Base-by-base conservation (phyloP, 805 yeast genomes). In the Zygosaccharomyces lentus region DNA sequence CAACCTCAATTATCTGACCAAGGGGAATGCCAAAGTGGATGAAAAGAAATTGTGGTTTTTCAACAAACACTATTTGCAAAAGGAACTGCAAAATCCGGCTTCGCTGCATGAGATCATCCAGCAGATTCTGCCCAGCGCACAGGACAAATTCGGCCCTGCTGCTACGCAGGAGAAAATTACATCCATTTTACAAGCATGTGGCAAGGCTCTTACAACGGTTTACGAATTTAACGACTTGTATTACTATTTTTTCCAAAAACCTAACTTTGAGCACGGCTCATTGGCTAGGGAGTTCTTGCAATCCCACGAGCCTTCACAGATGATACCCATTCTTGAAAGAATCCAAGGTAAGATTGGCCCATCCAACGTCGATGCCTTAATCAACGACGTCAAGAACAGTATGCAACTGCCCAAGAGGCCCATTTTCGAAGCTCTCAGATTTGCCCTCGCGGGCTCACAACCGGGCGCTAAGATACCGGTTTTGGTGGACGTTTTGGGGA, bases 21-120 rank as follows among this genome's bases (percentile, higher is more conserved):
- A 80, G 57, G 98, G 99, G 1, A 90, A 90, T 66, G 95, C 96
- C 12, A 91, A 89, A 61, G 96, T 93, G 6, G 89, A 86, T 52
- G 81, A 80, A 48, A 74, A 76, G 44, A 91, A 93, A 64, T 72
- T 93, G 44, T 70, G 73, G 53, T 86, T 69, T 61, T 86, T 93
- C 68, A 90, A 93, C 65, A 87, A 85, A 57, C 75, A 74, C 48
- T 87, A 85, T 59, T 65, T 89, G 32, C 65, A 66, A 4, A 51
- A 62, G 32, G 70, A 71, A 43, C 58, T 87, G 12, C 55, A 61
- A 1, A 66, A 74, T 30, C 67, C 71, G 0, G 55, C 39, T 1
- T 47, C 50, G 21, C 64, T 77, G 6, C 54, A 64, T 0, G 57
- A 66, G 4, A 57, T 78, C 5, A 66, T 76, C 0, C 59, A 68